Base-by-base conservation (phyloP, 2,329 filamentous ascomycete species). In the Coniochaeta sp. region DNA sequence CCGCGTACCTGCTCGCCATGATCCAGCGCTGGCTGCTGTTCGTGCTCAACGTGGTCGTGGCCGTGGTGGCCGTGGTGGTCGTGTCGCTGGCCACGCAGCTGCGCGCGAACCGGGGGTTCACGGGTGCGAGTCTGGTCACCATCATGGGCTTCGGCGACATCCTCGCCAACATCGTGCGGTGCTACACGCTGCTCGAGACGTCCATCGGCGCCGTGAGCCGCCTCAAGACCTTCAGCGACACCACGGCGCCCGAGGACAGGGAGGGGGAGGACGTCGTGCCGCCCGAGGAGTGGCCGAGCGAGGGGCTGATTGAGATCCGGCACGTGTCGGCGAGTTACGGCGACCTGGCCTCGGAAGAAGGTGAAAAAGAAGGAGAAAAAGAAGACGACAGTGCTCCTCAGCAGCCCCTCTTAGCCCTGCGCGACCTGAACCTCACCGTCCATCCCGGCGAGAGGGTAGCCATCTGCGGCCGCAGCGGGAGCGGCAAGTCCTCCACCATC, bases 1-100 rank as follows among this genome's bases (percentile, higher is more conserved):
- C 85, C 1, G 80, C 79, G 3, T 87, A 87, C 64, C 75, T 85
- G 0, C 73, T 87, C 1, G 77, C 75, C 50, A 79, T 80, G 65
- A 78, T 86, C 32, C 84, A 87, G 66, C 76, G 79, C 44, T 87
- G 84, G 83, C 74, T 87, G 0, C 74, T 68, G 0, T 72, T 86
- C 0, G 75, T 78, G 0, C 70, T 87, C 1, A 74, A 81, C 56
- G 62, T 83, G 3, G 66, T 83, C 0, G 78, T 84, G 0, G 77
- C 79, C 0, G 71, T 72, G 1, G 70, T 85, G 16, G 79, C 80
- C 0, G 70, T 79, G 1, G 61, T 79, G 1, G 67, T 85, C 0
- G 75, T 85, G 1, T 68, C 76, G 0, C 69, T 85, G 0, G 76
- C 80, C 0, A 81, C 82, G 0, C 73, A 75, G 60, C 63, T 77